Evolutionary conservation across 371 early-diverging fungal species (phyloP).

Genomic region (Mortierella sp.): DNA sequence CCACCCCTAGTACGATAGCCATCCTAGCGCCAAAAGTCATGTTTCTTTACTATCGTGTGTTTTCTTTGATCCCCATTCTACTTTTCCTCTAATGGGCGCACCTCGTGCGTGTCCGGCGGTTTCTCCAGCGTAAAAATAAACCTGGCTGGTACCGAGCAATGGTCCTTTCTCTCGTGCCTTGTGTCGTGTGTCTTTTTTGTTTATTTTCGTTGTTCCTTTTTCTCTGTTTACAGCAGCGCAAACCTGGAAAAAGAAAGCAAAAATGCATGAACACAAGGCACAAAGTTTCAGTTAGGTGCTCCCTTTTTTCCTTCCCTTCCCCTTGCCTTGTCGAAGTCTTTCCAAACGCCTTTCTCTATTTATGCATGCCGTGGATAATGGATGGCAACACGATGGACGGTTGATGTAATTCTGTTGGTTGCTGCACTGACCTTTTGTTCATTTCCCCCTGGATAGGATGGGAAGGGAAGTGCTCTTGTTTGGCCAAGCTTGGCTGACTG

Average conservation of each 20-base stretch:
- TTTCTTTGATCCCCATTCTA: too few species aligned
- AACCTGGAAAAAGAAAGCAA: neutral
- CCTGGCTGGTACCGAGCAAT: neutral
- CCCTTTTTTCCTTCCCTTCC: neutral
- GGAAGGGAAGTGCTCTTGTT: too few species aligned
- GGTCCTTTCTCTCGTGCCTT: neutral
- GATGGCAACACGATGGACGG: neutral
- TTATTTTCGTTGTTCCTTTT: neutral
- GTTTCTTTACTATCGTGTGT: too few species aligned
- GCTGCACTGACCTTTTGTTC: too few species aligned
- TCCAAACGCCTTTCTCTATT: neutral
- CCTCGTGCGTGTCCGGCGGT: neutral
- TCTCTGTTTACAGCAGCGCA: too few species aligned
- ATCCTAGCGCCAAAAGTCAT: too few species aligned
- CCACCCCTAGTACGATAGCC: too few species aligned
- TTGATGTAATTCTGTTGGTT: too few species aligned
- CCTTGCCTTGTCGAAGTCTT: neutral
- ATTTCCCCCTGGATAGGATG: too few species aligned
- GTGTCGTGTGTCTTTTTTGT: neutral
- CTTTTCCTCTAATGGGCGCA: too few species aligned
- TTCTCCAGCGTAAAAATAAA: neutral
- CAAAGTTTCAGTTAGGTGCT: neutral
- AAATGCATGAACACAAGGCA: neutral
- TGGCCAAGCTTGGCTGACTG: too few species aligned
- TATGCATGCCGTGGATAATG: neutral